Conservation (phyloP, 176 grass and related monocot genomes). For the Otatea glauca region DNA sequence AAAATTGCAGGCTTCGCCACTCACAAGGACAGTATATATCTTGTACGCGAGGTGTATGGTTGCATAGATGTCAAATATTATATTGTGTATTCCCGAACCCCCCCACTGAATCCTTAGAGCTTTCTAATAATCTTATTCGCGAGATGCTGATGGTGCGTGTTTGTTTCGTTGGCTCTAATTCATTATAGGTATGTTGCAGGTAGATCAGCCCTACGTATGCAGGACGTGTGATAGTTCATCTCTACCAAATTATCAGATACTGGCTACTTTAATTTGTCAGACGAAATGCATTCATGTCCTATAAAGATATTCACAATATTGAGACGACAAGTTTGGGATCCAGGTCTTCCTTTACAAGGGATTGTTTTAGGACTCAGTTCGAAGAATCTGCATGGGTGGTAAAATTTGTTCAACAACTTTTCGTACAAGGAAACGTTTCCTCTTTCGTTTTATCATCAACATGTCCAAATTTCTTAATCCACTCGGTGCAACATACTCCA, state of each 20-base stretch:
- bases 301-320: background rate
- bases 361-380: background rate
- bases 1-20: too few relatives aligned
- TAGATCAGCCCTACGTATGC: conserved; percentile 29
- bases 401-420: conserved; percentile 8
- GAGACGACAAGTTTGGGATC: too few relatives aligned
- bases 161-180: conserved; percentile 20
- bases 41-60: too few relatives aligned
- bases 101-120: background rate
- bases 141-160: conserved; percentile 15
- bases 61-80: too few relatives aligned
- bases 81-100: too few relatives aligned
- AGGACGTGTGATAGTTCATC: conserved; percentile 37
- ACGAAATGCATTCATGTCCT: background rate
- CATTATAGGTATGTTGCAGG: conserved; percentile 37
- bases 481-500: background rate
- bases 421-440: background rate
- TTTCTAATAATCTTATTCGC: background rate
- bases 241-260: conserved; percentile 31
- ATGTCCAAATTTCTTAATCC: background rate
- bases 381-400: background rate
- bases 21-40: too few relatives aligned
- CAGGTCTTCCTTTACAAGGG: background rate
- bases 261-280: background rate
- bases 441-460: background rate